phyloP scores from a whole-genome alignment of 148 eudicot genomes.

The Rhododendron henanense region DNA sequence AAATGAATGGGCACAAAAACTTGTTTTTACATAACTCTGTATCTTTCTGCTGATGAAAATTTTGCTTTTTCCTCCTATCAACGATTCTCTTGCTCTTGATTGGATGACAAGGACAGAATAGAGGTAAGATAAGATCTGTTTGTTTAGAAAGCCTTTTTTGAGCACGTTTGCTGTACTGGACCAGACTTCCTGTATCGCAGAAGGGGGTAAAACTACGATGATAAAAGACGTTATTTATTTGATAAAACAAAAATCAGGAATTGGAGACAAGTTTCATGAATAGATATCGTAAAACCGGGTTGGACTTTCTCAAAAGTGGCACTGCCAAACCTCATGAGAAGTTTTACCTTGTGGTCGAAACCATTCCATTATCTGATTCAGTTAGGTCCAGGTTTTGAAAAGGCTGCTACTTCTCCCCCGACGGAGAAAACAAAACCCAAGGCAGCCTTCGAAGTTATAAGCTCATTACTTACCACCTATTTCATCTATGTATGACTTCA shows the following conservation, averaged over 20 bases:
- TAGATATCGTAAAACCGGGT: neutral
- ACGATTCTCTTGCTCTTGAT: conserved; percentile 8
- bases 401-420: neutral
- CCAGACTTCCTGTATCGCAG: neutral
- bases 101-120: conserved; percentile 14
- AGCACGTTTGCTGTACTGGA: neutral
- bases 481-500: conserved; percentile 1
- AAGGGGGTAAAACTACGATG: neutral
- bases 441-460: neutral
- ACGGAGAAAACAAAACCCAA: neutral
- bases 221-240: neutral
- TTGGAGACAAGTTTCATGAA: neutral
- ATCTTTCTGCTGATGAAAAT: neutral
- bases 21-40: neutral
- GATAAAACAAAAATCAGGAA: neutral
- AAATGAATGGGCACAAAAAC: neutral
- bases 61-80: neutral
- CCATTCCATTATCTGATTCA: neutral
- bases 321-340: neutral
- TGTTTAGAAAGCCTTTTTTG: neutral
- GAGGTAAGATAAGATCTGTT: conserved; percentile 14
- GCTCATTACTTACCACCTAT: neutral
- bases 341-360: neutral
- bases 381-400: neutral
- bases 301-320: neutral